Evolutionary conservation across 1,284 basidiomycete species (phyloP), one percentile per base, ranked within the genome.

Genomic region (Leccinum pachyderme): DNA sequence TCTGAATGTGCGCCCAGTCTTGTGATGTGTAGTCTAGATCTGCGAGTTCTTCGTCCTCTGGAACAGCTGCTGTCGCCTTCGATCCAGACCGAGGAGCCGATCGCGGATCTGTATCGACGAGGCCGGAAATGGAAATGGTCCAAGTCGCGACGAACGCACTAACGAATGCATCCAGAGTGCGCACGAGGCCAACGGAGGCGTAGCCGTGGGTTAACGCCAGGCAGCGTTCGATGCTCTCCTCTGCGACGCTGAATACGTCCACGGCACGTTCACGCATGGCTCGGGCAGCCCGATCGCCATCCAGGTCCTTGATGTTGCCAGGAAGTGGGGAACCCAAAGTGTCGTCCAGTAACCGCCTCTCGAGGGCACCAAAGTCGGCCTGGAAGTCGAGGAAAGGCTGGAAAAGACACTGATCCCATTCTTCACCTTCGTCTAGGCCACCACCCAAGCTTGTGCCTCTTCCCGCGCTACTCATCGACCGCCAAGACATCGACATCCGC

Each of bases 301-400:
- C 72, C 7, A 71, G 58, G 49, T 64, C 71, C 41, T 69, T 73
- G 55, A 72, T 68, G 44, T 71, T 65, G 31, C 78, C 74, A n/a
- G 59, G 68, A 73, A 60, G 57, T 5, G 59, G 63, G 12, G 57
- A 56, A 4, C 60, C 67, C 71, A 55, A 69, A 72, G 91, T 77
- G 27, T 79, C 76, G 41, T 84, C 77, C 4, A 84, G 77, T 47
- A 96, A 73, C 9, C 82, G 81, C 44, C 81, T 79, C 71, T 98
- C 95, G 37, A 95, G 77, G 0, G 78, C 73, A 0, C 82, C 81
- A 70, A 95, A 97, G 53, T 93, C 87, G 15, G 83, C 78, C 66
- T 97, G 95, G 59, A 89, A 88, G 65, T 95, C 91, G 18, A 95
- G 77, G 75, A 96, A 97, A 0, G 95, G 92, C 67, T 95, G 93